Conservation (phyloP, 1,139 yeast genomes). For the Blastobotrys aristatus region DNA sequence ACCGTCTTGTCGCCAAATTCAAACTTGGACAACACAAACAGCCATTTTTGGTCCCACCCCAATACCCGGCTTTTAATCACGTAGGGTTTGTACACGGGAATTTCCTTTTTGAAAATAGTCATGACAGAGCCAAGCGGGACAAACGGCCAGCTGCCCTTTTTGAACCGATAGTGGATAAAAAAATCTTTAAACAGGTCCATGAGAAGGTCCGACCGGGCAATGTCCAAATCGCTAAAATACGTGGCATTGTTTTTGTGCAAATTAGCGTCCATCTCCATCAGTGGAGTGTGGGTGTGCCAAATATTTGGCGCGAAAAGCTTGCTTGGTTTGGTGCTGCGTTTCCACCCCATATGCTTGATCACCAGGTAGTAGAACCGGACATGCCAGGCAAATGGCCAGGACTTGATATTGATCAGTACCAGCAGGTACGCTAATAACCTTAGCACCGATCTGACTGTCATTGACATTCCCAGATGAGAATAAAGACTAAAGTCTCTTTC, state of each 20-base stretch:
- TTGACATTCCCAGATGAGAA: neutral
- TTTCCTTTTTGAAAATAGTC: conserved; percentile 65
- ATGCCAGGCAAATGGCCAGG: conserved; percentile 65
- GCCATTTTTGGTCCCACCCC: conserved; percentile 89
- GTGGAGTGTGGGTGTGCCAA: conserved; percentile 58
- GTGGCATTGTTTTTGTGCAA: conserved; percentile 85
- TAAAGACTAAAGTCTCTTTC: neutral
- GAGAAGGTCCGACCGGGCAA: conserved; percentile 66
- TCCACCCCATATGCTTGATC: conserved; percentile 34
- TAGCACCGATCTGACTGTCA: neutral
- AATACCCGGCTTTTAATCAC: conserved; percentile 53
- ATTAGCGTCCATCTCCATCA: conserved; percentile 79
- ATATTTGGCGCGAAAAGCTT: conserved; percentile 42
- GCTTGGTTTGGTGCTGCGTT: conserved; percentile 18
- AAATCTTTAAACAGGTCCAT: conserved; percentile 43
- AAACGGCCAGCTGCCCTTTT: conserved; percentile 53
- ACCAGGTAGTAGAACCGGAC: conserved; percentile 55
- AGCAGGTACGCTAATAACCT: conserved; percentile 19
- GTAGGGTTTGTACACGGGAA: conserved; percentile 60
- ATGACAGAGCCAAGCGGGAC: conserved; percentile 74
- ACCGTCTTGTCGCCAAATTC: conserved; percentile 39
- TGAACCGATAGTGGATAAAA: conserved; percentile 34
- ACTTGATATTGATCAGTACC: conserved; percentile 40
- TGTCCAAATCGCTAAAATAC: conserved; percentile 77
- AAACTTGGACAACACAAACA: conserved; percentile 65